Evolutionary conservation across 352 stramenopile genomes (phyloP).

Genomic region (Pythium monospermum): DNA sequence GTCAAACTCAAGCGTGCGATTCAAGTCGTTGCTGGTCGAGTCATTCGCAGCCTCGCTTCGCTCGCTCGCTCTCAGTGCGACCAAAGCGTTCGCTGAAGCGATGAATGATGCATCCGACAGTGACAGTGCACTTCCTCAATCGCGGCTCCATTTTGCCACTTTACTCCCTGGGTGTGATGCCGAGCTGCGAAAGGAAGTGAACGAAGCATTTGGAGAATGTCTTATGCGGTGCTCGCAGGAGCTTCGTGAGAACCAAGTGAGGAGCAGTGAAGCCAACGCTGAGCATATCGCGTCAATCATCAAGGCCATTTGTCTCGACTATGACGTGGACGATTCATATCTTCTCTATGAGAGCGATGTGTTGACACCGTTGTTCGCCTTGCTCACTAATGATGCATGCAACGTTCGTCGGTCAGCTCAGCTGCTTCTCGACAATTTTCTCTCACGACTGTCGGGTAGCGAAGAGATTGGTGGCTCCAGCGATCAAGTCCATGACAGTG

Average conservation of each 20-base stretch:
- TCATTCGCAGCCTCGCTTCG: constrained; percentile 44
- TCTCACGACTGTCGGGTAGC: constrained; percentile 57
- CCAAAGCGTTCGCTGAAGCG: constrained; percentile 6
- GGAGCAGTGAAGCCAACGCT: too few species aligned
- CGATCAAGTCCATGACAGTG: too few species aligned
- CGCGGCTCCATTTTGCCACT: constrained; percentile 46
- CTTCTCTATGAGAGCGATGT: constrained; percentile 63
- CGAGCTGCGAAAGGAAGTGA: constrained; percentile 35
- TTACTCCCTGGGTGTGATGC: constrained; percentile 52
- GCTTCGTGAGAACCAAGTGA: too few species aligned
- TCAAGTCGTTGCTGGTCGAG: constrained; percentile 41
- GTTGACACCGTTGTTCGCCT: constrained; percentile 41
- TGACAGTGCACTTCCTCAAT: constrained; percentile 9
- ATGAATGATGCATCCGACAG: constrained; percentile 4
- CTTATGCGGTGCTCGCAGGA: constrained; percentile 27
- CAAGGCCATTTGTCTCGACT: constrained; percentile 61
- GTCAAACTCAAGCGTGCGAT: constrained; percentile 18
- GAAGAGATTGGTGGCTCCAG: constrained; percentile 7
- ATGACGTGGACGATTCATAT: constrained; percentile 70
- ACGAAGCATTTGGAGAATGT: constrained; percentile 40
- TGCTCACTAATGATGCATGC: constrained; percentile 40
- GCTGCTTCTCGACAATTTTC: constrained; percentile 37
- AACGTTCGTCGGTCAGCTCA: constrained; percentile 50
- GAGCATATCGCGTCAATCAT: constrained; percentile 37
- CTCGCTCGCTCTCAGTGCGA: constrained; percentile 30